These are phyloP conservation scores for Mimosa bimucronata DNA, from an alignment of 306 rosid genomes.

Conservation along the genomic window DNA sequence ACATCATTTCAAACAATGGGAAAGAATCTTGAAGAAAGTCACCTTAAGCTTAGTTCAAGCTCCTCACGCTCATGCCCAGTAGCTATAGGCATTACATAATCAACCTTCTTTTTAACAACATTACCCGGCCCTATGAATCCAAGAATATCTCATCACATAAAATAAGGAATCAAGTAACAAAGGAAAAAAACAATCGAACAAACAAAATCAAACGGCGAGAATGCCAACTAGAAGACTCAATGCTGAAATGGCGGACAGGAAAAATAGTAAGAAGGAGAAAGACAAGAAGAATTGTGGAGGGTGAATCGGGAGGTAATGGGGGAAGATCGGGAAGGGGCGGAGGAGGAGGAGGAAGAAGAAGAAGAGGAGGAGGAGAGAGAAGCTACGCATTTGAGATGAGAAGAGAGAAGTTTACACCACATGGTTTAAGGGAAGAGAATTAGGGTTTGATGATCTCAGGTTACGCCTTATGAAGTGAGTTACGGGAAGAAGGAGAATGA, in stretches of 20 bases:
- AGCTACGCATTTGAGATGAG: conserved; percentile 71
- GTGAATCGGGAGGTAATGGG: conserved; percentile 37
- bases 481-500: not conserved
- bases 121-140: conserved; percentile 33
- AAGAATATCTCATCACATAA: not conserved
- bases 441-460: conserved; percentile 8
- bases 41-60: conserved; percentile 80
- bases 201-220: not conserved
- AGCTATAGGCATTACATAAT: conserved; percentile 86
- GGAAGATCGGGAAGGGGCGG: conserved; percentile 53
- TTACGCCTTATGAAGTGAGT: not conserved
- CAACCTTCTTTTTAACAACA: conserved; percentile 66
- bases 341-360: too few species aligned
- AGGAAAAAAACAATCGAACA: not conserved
- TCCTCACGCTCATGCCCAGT: conserved; percentile 98
- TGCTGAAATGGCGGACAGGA: conserved; percentile 44
- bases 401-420: conserved; percentile 81
- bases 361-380: conserved; percentile 40
- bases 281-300: conserved; percentile 22
- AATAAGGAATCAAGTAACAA: not conserved
- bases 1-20: not conserved
- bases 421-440: too few species aligned
- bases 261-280: conserved; percentile 15
- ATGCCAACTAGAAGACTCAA: conserved; percentile 46
- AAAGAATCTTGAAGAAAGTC: not conserved